Conservation (phyloP, 768 basidiomycete genomes). For the Cytidiella melzeri region DNA sequence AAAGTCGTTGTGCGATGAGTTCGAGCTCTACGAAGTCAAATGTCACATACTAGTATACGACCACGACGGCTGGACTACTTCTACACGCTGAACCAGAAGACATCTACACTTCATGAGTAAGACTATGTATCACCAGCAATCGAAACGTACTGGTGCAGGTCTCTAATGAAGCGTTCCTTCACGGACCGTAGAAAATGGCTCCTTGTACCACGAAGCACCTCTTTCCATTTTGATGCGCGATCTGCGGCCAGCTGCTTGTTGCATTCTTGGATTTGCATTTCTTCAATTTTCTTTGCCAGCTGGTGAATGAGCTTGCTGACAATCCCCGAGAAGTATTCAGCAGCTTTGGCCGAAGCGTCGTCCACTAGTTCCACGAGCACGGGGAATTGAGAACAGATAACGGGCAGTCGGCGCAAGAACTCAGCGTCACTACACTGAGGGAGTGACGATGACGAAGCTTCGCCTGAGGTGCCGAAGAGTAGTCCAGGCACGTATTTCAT, state of each 20-base stretch:
- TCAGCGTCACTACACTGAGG: constrained; percentile 1
- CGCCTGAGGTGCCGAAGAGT: neutral
- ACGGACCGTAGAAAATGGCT: neutral
- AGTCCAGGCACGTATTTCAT: neutral
- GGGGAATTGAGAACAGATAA: constrained; percentile 3
- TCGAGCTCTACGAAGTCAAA: too few relatives aligned
- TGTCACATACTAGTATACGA: neutral
- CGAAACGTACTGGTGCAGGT: neutral
- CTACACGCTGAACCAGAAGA: too few relatives aligned
- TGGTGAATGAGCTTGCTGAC: constrained; percentile 1
- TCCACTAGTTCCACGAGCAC: neutral
- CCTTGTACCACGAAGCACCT: neutral
- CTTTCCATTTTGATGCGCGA: neutral
- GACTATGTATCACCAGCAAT: too few relatives aligned
- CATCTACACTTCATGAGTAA: too few relatives aligned
- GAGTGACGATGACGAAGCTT: neutral
- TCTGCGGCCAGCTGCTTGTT: neutral
- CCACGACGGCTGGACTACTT: too few relatives aligned
- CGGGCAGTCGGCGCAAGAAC: constrained; percentile 2
- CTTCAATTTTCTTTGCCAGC: neutral
- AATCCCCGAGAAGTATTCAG: neutral
- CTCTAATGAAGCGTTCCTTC: neutral
- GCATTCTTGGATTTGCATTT: neutral
- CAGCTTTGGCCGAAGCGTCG: neutral
- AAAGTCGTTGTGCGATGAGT: neutral